Conservation (phyloP, 306 rosid genomes). For the Citrullus amarus region DNA sequence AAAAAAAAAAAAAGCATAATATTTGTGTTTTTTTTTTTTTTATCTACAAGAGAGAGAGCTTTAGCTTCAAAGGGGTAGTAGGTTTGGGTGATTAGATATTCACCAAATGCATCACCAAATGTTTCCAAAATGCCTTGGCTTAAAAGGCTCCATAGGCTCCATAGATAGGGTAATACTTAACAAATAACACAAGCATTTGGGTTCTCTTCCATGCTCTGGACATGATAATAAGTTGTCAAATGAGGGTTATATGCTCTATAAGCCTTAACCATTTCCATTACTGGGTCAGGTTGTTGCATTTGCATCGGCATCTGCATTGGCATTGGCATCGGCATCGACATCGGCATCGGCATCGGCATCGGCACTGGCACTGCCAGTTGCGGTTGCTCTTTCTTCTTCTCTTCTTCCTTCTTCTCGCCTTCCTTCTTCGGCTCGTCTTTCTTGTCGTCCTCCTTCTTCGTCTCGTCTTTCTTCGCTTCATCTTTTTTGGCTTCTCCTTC, state of each 20-base stretch:
- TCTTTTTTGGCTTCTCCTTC: conserved; percentile 23
- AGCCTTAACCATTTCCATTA: conserved; percentile 32
- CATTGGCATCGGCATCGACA: background rate
- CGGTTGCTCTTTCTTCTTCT: conserved; percentile 20
- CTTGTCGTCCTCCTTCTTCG: conserved; percentile 2
- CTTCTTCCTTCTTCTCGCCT: conserved; percentile 15
- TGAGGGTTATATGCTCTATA: conserved; percentile 41
- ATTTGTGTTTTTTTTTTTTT: background rate
- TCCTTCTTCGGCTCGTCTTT: conserved; percentile 21
- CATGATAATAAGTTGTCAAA: conserved; percentile 31
- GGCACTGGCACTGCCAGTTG: background rate
- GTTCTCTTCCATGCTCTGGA: conserved; percentile 60
- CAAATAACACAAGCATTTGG: conserved; percentile 60
- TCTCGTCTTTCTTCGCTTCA: conserved; percentile 10
- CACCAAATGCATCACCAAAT: background rate
- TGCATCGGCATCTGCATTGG: background rate
- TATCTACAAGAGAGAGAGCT: background rate
- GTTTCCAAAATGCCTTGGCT: background rate
- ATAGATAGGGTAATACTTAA: background rate
- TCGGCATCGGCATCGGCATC: background rate
- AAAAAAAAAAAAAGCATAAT: background rate
- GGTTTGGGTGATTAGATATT: background rate
- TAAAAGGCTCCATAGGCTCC: background rate
- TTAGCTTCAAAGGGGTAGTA: background rate
- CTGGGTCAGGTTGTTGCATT: conserved; percentile 20